Base-by-base conservation (phyloP, 768 basidiomycete species). In the Rhizopogon vesiculosus region DNA sequence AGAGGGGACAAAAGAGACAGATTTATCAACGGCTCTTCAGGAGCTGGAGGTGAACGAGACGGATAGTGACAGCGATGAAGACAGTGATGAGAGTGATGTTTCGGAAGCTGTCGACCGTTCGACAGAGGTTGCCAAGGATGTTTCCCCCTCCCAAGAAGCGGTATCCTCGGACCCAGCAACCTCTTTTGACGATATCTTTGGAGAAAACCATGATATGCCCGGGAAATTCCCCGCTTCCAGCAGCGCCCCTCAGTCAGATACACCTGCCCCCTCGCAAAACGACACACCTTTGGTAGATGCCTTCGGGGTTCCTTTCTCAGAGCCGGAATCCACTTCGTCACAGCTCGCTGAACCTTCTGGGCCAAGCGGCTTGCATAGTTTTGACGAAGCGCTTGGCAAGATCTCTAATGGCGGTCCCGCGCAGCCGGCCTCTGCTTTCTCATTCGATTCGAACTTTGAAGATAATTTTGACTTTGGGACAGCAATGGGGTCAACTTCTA, bases 301-400 rank as follows among this genome's bases (percentile, higher is more conserved):
- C 4, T 73, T 73, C 53, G 85, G 82, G 15, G 76, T 61, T 16
- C 63, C 56, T 52, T 60, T 62, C 61, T 50, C 45, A 63, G 31
- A 25, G 38, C 42, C 38, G 66, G 68, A 3, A 62, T 53, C 51
- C 61, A 35, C 31, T 40, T 56, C 1, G 48, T 45, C 12, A 43
- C 61, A n/a, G 42, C 64, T 22, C 22, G 42, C 51, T 15, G 63
- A 61, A 44, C 63, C 64, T 49, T 57, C 63, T 28, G 61, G 56
- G 15, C 40, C 38, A 22, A 69, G 56, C 18, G 72, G 64, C 18
- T 59, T 85, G 1, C 83, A 76, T 59, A 89, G 82, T 50, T 89
- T 91, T 61, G 89, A 92, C 63, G 88, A 90, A 64, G 85, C 87
- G 1, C 76, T 92, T 64, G 80, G 83, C 16, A 83, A 79, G 58